Evolutionary conservation across 306 rosid species (phyloP), one percentile per base, ranked within the genome.

Genomic region (Calophaca sinica): DNA sequence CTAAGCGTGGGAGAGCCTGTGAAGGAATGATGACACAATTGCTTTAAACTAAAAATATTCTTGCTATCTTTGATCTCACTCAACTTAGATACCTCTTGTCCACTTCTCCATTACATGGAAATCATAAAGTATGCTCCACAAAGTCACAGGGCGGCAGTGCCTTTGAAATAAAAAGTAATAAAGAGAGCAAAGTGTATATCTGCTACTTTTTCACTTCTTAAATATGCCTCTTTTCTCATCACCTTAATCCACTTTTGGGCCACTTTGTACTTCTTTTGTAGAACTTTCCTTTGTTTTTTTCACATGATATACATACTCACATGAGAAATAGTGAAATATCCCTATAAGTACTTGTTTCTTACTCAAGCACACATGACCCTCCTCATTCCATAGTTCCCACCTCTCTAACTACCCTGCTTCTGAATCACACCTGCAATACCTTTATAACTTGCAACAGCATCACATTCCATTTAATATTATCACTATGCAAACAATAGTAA

Each of bases 161-260:
- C 12, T 33, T 52, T 68, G 38, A 33, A 70, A 81, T 45, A 63
- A 64, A 62, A 69, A 54, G 81, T 62, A 75, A 67, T 58, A 67
- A 72, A 74, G 78, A 74, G 26, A 35, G 73, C n/a, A 35, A 80
- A 80, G 67, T 20, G 26, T 62, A 73, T 41, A 28, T 81, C 77
- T 44, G 36, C 80, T 65, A 53, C 64, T 66, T 11, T 84, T 67
- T 76, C 60, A 67, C 80, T 53, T 74, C 68, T 81, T 67, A 69
- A 44, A 45, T 31, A 39, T 46, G 58, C 67, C 13, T 78, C 73
- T 79, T 83, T 88, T 84, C 79, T 80, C 68, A 84, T 71, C 86
- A 70, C 74, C 85, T 85, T 49, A 79, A 49, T 72, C 78, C 63
- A 70, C 71, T 42, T 80, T 75, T 79, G 35, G 58, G 67, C 58